Evolutionary conservation across 2,329 filamentous ascomycete species (phyloP).

Genomic region (Neofusicoccum parvum): DNA sequence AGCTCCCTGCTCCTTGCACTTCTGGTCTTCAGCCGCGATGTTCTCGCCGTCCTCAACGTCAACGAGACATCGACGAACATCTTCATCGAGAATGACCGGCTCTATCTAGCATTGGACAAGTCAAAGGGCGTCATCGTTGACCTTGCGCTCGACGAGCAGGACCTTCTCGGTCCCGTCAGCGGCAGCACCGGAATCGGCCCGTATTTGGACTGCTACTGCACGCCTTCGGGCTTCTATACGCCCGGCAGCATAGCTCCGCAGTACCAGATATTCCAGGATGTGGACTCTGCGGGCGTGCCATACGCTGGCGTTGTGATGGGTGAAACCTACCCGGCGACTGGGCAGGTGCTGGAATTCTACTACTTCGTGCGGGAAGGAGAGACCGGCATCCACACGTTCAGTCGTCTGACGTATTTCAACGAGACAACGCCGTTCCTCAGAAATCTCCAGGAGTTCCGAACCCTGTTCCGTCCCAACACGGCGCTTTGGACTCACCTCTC

Average conservation of each 20-base stretch:
- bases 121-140: constrained; percentile 44
- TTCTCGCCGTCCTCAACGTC: constrained; percentile 26
- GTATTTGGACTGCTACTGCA: constrained; percentile 67
- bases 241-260: constrained; percentile 54
- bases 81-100: constrained; percentile 48
- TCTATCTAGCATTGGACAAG: constrained; percentile 50
- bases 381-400: constrained; percentile 64
- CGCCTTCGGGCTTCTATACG: constrained; percentile 61
- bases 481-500: constrained; percentile 64
- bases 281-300: constrained; percentile 51
- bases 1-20: background rate
- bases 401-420: constrained; percentile 62
- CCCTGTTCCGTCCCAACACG: constrained; percentile 62
- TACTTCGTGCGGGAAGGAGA: constrained; percentile 66
- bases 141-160: constrained; percentile 51
- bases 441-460: constrained; percentile 63
- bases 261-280: constrained; percentile 56
- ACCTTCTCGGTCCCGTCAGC: constrained; percentile 53
- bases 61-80: constrained; percentile 35
- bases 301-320: constrained; percentile 64
- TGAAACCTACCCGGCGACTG: constrained; percentile 60
- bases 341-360: constrained; percentile 64
- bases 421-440: constrained; percentile 58
- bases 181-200: constrained; percentile 55
- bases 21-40: background rate